Conservation (phyloP, 352 stramenopile species). For the Phytopythium ostracodes region DNA sequence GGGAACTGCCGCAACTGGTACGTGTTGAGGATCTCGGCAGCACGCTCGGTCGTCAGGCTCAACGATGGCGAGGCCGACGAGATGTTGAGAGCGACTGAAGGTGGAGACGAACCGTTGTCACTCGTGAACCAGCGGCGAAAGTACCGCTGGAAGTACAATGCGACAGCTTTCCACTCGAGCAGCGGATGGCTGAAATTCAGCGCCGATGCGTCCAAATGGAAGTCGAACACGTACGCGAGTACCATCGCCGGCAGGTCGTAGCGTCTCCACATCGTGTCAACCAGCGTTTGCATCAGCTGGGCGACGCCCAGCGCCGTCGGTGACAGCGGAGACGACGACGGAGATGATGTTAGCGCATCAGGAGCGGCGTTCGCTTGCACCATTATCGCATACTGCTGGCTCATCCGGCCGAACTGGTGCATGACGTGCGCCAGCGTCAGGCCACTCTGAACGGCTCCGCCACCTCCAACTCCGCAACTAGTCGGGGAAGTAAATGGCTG, state of each 20-base stretch:
- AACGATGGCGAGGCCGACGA: slow-evolving; percentile 1
- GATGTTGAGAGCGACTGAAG: background rate
- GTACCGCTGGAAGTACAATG: slow-evolving; percentile 64
- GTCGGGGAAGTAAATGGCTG: background rate
- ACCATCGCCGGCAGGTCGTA: slow-evolving; percentile 75
- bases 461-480: background rate
- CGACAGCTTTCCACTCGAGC: slow-evolving; percentile 50
- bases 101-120: slow-evolving; percentile 1
- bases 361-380: slow-evolving; percentile 1
- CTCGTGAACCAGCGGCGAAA: slow-evolving; percentile 60
- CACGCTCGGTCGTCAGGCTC: slow-evolving; percentile 28
- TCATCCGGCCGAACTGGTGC: slow-evolving; percentile 75
- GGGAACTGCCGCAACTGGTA: slow-evolving; percentile 70
- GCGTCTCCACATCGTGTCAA: slow-evolving; percentile 61
- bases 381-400: slow-evolving; percentile 54
- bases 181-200: slow-evolving; percentile 49
- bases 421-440: slow-evolving; percentile 72
- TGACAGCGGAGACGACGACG: background rate
- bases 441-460: slow-evolving; percentile 25
- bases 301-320: slow-evolving; percentile 24
- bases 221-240: slow-evolving; percentile 76
- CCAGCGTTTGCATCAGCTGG: slow-evolving; percentile 36
- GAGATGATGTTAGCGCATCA: slow-evolving; percentile 3
- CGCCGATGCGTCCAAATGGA: slow-evolving; percentile 57
- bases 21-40: slow-evolving; percentile 50